Base-by-base conservation (phyloP, 2,329 filamentous ascomycete species). In the Calonectria fujianensis region DNA sequence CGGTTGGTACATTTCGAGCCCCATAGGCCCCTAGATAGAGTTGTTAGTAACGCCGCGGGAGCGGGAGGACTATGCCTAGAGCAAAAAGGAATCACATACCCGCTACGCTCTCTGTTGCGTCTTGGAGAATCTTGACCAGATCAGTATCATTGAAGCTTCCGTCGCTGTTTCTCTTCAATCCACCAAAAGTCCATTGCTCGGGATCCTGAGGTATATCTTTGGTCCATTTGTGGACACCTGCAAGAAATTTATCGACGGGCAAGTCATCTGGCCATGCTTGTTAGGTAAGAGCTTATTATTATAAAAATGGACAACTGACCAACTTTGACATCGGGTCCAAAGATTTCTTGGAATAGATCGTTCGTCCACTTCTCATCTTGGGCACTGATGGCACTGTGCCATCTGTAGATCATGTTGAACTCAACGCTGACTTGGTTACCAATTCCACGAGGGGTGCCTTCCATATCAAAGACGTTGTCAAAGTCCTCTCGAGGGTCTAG, bases 381-480 rank as follows among this genome's bases (percentile, higher is more conserved):
- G 14, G 57, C 57, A 20, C 57, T 63, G 2, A 63, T 29, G 1
- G 57, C 57, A 20, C 57, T 63, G 24, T 63, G 57, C 57, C 57
- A 63, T 4, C 57, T 16, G 37, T 63, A 63, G 8, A 63, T 63
- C 57, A 63, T 63, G 24, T 63, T 63, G 10, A 63, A 63, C 24
- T 63, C 57, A 7, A 63, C 24, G 9, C 57, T 63, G n/a, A 63
- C 35, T 41, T 63, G 57, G 37, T 63, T 63, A 10, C 57, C 57
- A 18, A 63, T 63, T 2, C 57, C 57, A 18, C 35, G 57, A 20
- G 57, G 57, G 35, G 37, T 63, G 4, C 57, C 57, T 14, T 63
- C 57, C 24, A 11, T 41, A 39, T 63, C 57, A 31, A 63, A 63
- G 16, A 63, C 57, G 41, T 63, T 29, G 4, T 29, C 14, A 20